Base-by-base conservation (phyloP, 108 stramenopile species). In the Nitzschia sp. region DNA sequence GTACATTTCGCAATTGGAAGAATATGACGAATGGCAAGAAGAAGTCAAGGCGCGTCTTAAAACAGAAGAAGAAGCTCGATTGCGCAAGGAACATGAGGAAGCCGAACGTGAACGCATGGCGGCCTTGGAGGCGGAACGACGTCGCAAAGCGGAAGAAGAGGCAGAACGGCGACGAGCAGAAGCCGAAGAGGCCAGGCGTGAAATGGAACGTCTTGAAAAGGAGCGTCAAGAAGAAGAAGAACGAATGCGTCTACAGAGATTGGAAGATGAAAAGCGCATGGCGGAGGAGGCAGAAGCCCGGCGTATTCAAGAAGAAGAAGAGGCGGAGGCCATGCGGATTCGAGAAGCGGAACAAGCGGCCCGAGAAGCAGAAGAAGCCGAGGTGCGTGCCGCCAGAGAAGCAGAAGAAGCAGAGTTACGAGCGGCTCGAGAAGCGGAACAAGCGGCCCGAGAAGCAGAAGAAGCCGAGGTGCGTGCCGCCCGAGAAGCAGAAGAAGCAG, bases 1-100 rank as follows among this genome's bases (percentile, higher is more conserved):
- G 46, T 62, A 62, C 5, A 31, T 62, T 25, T 3, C 23, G 21
- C 61, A 62, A 24, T 11, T 62, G 38, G 61, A 62, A 34, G 61
- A 62, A 38, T 62, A 26, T 26, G 61, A 62, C 11, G 38, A 62
- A 23, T 62, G 61, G 55, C 54, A 68, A 68, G 30, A 51, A 25
- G 55, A 45, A 21, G 17, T 30, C 5, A 48, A 33, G 11, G 25
- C 23, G 9, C 56, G 48, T 32, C 59, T 42, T 17, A 57, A 72
- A 46, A 45, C 8, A 11, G 59, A 61, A 35, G 47, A 61, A 32
- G 28, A 23, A 32, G 54, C 42, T 47, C 32, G 32, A 2, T 1
- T 9, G 18, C 46, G 23, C 0, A 17, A 27, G 4, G 67, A 56
- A 42, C 25, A 30, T 23, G 69, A 70, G 32, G 47, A 71, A 51